Percentiles rank a stretch among this genome's conserved stretches.
These are phyloP conservation scores for Calocera cornea DNA, from an alignment of 768 basidiomycete species.

Conservation along the genomic window DNA sequence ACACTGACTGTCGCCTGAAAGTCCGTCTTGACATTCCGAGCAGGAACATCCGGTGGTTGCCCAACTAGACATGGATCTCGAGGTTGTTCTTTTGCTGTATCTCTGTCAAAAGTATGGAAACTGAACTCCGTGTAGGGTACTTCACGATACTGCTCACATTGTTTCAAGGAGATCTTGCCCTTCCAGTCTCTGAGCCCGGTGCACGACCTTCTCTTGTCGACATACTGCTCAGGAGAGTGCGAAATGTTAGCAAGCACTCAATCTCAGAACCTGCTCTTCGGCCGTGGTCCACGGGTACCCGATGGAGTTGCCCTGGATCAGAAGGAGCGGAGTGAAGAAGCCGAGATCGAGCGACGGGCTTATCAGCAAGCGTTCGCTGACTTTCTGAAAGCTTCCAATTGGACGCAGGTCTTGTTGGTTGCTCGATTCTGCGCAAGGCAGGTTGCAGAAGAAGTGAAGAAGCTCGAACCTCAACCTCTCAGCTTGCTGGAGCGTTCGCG, in stretches of 20 bases:
- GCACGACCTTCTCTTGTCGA: constrained; percentile 40
- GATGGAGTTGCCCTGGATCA: constrained; percentile 22
- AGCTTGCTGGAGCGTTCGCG: constrained; percentile 18
- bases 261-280: constrained; percentile 59
- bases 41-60: constrained; percentile 66
- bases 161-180: constrained; percentile 45
- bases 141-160: constrained; percentile 60
- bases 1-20: no score
- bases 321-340: constrained; percentile 22
- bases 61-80: constrained; percentile 55
- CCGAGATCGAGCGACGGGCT: constrained; percentile 33
- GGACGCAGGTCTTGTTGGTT: constrained; percentile 41
- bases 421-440: constrained; percentile 63
- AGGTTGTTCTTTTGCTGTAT: background rate
- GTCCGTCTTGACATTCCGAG: background rate
- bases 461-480: constrained; percentile 30
- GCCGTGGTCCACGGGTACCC: constrained; percentile 48
- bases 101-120: background rate
- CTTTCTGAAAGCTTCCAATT: constrained; percentile 37
- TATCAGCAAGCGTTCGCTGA: constrained; percentile 50
- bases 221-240: constrained; percentile 64
- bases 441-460: constrained; percentile 48
- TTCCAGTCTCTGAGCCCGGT: constrained; percentile 34
- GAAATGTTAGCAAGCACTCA: constrained; percentile 40
- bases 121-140: constrained; percentile 28